phyloP scores from a whole-genome alignment of 2,329 filamentous ascomycete species.

The Aschersonia sp. region DNA sequence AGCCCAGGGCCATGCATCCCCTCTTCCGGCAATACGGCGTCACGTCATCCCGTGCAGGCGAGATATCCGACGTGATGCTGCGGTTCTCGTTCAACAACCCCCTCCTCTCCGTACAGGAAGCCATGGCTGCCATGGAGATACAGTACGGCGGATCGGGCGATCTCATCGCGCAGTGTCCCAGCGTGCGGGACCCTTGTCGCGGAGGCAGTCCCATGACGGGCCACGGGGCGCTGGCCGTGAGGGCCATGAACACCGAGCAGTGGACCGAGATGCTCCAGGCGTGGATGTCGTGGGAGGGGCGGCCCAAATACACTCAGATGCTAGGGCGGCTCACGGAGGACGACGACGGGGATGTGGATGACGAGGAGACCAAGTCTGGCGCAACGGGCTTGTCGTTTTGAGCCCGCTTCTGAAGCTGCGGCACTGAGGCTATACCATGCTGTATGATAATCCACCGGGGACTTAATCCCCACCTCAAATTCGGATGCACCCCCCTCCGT shows the following conservation, averaged over 20 bases:
- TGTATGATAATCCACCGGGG: too few species aligned
- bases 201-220: slow-evolving; percentile 30
- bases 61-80: slow-evolving; percentile 35
- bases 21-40: slow-evolving; percentile 31
- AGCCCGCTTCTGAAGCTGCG: background rate
- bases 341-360: slow-evolving; percentile 7
- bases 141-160: slow-evolving; percentile 47
- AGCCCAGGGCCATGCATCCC: slow-evolving; percentile 39
- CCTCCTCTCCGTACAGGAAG: slow-evolving; percentile 26
- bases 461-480: too few species aligned
- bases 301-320: slow-evolving; percentile 32
- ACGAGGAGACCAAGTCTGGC: slow-evolving; percentile 11
- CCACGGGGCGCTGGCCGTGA: slow-evolving; percentile 25
- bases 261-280: slow-evolving; percentile 41
- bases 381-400: slow-evolving; percentile 7
- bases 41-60: slow-evolving; percentile 23
- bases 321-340: slow-evolving; percentile 26
- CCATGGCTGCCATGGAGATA: slow-evolving; percentile 32
- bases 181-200: slow-evolving; percentile 27
- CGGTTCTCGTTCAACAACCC: slow-evolving; percentile 26
- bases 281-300: slow-evolving; percentile 54
- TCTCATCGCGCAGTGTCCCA: slow-evolving; percentile 31
- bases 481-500: too few species aligned
- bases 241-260: slow-evolving; percentile 38
- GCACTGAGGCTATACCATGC: too few species aligned